Conservation (phyloP, 768 basidiomycete species). For the Amanita molliuscula region DNA sequence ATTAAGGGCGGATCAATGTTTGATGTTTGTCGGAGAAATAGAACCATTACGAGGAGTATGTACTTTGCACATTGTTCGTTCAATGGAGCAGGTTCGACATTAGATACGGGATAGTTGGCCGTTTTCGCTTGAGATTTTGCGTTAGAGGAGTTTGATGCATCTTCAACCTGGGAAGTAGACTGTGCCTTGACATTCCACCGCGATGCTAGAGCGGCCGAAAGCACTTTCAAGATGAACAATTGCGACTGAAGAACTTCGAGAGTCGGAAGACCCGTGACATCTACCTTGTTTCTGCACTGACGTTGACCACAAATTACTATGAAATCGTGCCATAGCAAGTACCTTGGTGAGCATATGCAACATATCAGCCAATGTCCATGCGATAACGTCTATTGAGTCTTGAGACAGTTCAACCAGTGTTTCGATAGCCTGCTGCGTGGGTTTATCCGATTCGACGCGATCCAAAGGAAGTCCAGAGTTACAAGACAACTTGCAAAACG, state of each 20-base stretch:
- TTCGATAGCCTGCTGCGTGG: slow-evolving; percentile 67
- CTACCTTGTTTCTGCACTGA: slow-evolving; percentile 38
- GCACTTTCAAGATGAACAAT: slow-evolving; percentile 74
- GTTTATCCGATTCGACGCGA: slow-evolving; percentile 64
- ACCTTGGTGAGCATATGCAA: slow-evolving; percentile 76
- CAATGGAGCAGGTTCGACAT: slow-evolving; percentile 59
- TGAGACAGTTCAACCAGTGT: slow-evolving; percentile 71
- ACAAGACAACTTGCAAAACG: slow-evolving; percentile 57
- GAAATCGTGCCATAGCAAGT: slow-evolving; percentile 9
- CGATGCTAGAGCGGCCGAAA: slow-evolving; percentile 68
- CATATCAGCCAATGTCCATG: slow-evolving; percentile 65
- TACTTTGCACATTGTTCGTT: slow-evolving; percentile 79
- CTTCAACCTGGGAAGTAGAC: slow-evolving; percentile 16
- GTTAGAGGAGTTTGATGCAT: slow-evolving; percentile 23
- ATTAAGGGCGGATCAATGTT: slow-evolving; percentile 42
- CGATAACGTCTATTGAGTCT: slow-evolving; percentile 73
- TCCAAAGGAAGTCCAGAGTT: slow-evolving; percentile 71
- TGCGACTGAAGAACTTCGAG: slow-evolving; percentile 80
- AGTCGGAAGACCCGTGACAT: slow-evolving; percentile 38
- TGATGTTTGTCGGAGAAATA: slow-evolving; percentile 69
- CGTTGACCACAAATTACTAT: slow-evolving; percentile 8
- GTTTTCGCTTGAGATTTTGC: slow-evolving; percentile 23
- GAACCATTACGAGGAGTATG: slow-evolving; percentile 70
- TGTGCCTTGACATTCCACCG: slow-evolving; percentile 48
- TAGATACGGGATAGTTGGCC: slow-evolving; percentile 28